phyloP scores from a whole-genome alignment of 768 basidiomycete genomes.

The Pulveroboletus sp. region DNA sequence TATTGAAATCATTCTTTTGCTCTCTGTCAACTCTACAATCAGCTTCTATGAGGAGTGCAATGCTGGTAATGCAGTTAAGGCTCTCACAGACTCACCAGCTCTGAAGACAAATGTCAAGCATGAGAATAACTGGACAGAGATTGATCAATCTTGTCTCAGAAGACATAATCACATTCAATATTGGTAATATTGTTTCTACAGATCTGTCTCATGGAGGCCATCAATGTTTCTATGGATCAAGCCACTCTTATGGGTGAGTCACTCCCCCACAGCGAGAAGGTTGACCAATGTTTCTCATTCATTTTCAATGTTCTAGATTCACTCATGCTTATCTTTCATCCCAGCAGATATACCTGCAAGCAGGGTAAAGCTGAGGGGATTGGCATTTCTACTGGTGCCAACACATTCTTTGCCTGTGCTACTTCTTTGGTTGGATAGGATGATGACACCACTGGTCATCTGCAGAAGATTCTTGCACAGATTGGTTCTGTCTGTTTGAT shows the following conservation, averaged over 20 bases:
- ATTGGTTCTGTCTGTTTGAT: constrained; percentile 98
- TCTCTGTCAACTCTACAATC: constrained; percentile 93
- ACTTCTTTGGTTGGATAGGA: constrained; percentile 96
- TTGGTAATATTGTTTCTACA: constrained; percentile 96
- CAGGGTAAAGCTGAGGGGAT: constrained; percentile 99
- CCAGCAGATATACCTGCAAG: constrained; percentile 93
- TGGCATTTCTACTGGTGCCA: constrained; percentile 95
- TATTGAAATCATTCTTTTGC: constrained; percentile 87
- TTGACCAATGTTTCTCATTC: constrained; percentile 93
- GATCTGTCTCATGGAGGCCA: constrained; percentile 92
- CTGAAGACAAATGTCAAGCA: constrained; percentile 96
- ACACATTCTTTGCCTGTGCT: constrained; percentile 99
- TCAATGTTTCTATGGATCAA: constrained; percentile 98
- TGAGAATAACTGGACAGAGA: constrained; percentile 80
- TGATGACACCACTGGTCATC: constrained; percentile 95
- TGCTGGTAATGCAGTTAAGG: constrained; percentile 98
- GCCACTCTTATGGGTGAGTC: constrained; percentile 98
- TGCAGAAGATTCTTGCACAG: constrained; percentile 97
- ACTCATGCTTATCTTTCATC: background rate
- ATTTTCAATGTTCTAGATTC: background rate
- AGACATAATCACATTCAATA: constrained; percentile 97
- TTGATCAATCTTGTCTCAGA: constrained; percentile 93
- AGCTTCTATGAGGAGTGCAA: constrained; percentile 98
- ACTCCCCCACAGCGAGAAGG: constrained; percentile 87
- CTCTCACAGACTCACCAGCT: constrained; percentile 98